Percentiles rank a stretch among this genome's conserved stretches.
Evolutionary conservation across 306 rosid species (phyloP).

Genomic region (Betula pendula): DNA sequence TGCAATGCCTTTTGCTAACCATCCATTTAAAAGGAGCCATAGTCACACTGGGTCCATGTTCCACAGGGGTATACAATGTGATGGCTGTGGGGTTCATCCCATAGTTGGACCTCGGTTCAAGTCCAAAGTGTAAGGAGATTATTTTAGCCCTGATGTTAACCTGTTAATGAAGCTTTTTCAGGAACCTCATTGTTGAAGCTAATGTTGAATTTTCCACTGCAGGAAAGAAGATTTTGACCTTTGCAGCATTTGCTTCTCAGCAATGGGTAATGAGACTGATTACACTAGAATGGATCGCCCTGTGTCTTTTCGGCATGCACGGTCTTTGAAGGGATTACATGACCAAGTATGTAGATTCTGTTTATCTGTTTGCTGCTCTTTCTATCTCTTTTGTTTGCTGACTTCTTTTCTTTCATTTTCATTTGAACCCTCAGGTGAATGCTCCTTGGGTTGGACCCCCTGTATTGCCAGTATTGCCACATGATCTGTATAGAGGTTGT

Average conservation of each 20-base stretch:
- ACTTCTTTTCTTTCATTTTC: conserved; percentile 7
- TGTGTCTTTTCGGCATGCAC: conserved; percentile 35
- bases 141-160: neutral
- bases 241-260: conserved; percentile 67
- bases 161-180: neutral
- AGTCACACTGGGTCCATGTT: conserved; percentile 52
- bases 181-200: conserved; percentile 3
- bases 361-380: conserved; percentile 16
- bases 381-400: conserved; percentile 1
- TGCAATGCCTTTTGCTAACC: conserved; percentile 15
- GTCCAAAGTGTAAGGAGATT: conserved; percentile 70
- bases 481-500: conserved; percentile 22
- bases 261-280: conserved; percentile 57
- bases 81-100: conserved; percentile 89
- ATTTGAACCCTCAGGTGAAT: conserved; percentile 28
- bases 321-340: conserved; percentile 20
- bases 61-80: conserved; percentile 84
- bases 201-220: conserved; percentile 22
- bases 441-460: conserved; percentile 29
- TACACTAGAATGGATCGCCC: conserved; percentile 75
- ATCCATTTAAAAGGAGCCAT: conserved; percentile 52
- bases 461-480: conserved; percentile 31
- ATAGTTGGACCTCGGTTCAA: conserved; percentile 91
- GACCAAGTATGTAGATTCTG: conserved; percentile 31
- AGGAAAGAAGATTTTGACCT: conserved; percentile 86